These are phyloP conservation scores for Aspergillus hancockii DNA, from an alignment of 495 filamentous ascomycete genomes.

Conservation along the genomic window DNA sequence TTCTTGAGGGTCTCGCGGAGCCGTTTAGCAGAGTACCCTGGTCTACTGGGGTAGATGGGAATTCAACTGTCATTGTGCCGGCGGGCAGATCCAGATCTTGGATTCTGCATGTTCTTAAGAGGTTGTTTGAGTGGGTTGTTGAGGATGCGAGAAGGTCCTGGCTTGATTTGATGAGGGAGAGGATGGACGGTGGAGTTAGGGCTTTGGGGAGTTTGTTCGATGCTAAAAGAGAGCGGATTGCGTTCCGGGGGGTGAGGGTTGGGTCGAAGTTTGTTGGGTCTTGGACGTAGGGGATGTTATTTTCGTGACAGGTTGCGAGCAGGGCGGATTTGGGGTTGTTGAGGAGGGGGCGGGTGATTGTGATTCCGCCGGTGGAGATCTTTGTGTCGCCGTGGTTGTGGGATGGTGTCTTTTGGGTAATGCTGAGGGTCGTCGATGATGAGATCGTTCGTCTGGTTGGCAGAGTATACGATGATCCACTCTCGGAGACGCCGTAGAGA, in stretches of 20 bases:
- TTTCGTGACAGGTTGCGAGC: constrained; percentile 67
- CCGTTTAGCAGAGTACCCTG: constrained; percentile 11
- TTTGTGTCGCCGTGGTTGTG: background rate
- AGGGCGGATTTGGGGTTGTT: constrained; percentile 70
- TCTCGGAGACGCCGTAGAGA: constrained; percentile 68
- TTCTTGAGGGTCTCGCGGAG: constrained; percentile 2
- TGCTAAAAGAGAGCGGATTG: constrained; percentile 66
- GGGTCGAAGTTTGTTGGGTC: constrained; percentile 83
- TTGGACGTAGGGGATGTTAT: constrained; percentile 71
- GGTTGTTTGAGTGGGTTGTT: constrained; percentile 34
- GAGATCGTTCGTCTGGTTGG: too few species aligned
- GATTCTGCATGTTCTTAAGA: constrained; percentile 39
- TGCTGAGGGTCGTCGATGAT: too few species aligned
- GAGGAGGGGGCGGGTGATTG: constrained; percentile 74
- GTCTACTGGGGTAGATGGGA: constrained; percentile 19
- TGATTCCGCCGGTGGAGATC: constrained; percentile 68
- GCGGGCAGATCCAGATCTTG: constrained; percentile 37
- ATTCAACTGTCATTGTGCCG: constrained; percentile 41
- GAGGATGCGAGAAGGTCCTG: constrained; percentile 27
- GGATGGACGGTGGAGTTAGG: constrained; percentile 63
- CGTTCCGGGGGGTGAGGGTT: constrained; percentile 77
- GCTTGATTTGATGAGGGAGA: constrained; percentile 50
- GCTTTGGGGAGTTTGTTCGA: constrained; percentile 65
- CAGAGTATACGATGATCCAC: constrained; percentile 47
- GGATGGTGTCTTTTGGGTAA: too few species aligned